Evolutionary conservation across 2,329 filamentous ascomycete species (phyloP).

Genomic region (Dactylellina drechsleri): DNA sequence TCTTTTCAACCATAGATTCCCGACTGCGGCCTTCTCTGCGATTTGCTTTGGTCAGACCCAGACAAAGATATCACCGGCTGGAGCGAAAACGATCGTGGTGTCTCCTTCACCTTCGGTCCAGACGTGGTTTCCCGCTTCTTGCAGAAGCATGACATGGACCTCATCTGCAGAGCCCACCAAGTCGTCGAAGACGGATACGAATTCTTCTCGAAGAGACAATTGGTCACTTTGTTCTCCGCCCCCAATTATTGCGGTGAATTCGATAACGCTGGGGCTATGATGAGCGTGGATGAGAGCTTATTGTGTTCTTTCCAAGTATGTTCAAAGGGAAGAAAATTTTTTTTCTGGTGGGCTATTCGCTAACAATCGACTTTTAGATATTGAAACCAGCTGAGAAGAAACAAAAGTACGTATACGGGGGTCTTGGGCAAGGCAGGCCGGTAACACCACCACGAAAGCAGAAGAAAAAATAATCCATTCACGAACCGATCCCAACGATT

Average conservation of each 20-base stretch:
- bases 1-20: constrained; percentile 75
- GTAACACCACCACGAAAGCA: constrained; percentile 77
- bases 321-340: neutral
- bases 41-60: constrained; percentile 97
- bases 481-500: constrained; percentile 49
- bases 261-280: constrained; percentile 99
- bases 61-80: constrained; percentile 99
- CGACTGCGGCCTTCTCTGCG: constrained; percentile 95
- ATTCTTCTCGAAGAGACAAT: constrained; percentile 98
- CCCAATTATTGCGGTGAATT: constrained; percentile 99
- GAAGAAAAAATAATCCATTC: constrained; percentile 71
- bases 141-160: constrained; percentile 99
- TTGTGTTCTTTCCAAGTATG: constrained; percentile 97
- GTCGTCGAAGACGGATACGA: constrained; percentile 99
- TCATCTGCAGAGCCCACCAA: constrained; percentile 98
- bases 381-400: constrained; percentile 99
- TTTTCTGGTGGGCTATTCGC: constrained; percentile 7
- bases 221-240: constrained; percentile 96
- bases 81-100: constrained; percentile 98
- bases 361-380: constrained; percentile 70
- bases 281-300: constrained; percentile 98
- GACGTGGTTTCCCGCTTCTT: constrained; percentile 97
- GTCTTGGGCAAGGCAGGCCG: constrained; percentile 75
- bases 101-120: constrained; percentile 97
- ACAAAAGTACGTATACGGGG: constrained; percentile 96